Conservation (phyloP, 805 yeast genomes). For the Schwanniomyces pseudopolymorphus region DNA sequence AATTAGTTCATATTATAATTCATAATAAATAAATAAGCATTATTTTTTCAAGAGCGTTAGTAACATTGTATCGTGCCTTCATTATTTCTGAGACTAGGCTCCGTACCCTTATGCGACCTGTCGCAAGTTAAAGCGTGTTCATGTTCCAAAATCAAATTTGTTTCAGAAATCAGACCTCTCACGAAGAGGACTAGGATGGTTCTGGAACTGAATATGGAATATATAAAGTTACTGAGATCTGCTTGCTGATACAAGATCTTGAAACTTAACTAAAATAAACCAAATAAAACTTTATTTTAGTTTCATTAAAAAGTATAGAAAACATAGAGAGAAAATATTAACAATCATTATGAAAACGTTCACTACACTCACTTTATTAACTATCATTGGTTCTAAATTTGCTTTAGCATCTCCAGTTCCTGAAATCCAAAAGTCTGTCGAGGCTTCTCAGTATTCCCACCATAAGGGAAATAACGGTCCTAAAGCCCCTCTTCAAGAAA, state of each 20-base stretch:
- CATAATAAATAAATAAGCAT: not conserved
- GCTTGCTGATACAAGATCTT: not conserved
- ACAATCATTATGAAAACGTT: not conserved
- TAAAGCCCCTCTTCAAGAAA: not conserved
- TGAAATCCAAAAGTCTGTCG: not conserved
- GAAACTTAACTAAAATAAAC: not conserved
- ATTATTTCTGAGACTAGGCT: not conserved
- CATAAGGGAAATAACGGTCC: not conserved
- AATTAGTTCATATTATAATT: not conserved
- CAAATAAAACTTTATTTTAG: not conserved
- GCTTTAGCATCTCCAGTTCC: slow-evolving; percentile 27
- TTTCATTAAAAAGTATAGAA: not conserved
- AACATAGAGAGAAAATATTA: not conserved
- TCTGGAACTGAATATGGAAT: not conserved
- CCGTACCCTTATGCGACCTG: not conserved
- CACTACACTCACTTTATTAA: not conserved
- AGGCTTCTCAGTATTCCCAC: not conserved
- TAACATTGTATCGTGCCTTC: not conserved
- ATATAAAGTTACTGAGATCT: not conserved
- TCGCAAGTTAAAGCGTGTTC: not conserved
- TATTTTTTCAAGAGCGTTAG: not conserved
- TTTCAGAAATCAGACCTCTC: too few species aligned
- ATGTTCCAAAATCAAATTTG: not conserved
- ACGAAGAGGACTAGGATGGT: not conserved
- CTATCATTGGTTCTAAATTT: slow-evolving; percentile 4